phyloP scores from a whole-genome alignment of 1,284 basidiomycete species.

The Microbotryum intermedium region DNA sequence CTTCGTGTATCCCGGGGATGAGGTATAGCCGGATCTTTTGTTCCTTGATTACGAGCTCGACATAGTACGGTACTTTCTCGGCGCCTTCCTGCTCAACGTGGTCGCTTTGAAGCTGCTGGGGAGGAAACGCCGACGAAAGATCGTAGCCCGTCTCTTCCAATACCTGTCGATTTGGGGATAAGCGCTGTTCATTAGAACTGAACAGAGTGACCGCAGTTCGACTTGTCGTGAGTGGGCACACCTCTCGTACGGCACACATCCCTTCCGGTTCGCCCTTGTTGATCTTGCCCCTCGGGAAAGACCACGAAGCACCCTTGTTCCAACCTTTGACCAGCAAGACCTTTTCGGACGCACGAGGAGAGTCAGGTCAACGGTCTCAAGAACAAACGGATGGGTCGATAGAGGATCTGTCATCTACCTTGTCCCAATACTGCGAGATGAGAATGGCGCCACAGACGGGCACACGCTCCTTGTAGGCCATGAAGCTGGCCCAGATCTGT shows the following conservation, averaged over 20 bases:
- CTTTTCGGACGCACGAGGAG: constrained; percentile 41
- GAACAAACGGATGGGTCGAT: constrained; percentile 11
- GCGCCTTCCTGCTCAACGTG: constrained; percentile 27
- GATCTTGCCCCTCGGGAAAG: constrained; percentile 98
- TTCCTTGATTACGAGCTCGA: constrained; percentile 81
- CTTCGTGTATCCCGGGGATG: constrained; percentile 80
- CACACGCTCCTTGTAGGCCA: constrained; percentile 93
- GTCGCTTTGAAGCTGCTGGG: constrained; percentile 18
- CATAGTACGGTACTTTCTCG: constrained; percentile 47
- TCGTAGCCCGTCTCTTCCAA: constrained; percentile 92
- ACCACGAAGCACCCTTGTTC: constrained; percentile 94
- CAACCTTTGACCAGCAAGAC: constrained; percentile 93
- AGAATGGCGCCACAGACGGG: constrained; percentile 99
- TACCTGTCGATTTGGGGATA: constrained; percentile 49
- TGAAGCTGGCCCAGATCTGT: constrained; percentile 48
- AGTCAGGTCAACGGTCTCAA: neutral
- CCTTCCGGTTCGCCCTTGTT: constrained; percentile 81
- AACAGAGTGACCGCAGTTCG: neutral
- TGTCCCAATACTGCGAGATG: constrained; percentile 82
- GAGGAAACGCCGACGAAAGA: constrained; percentile 55
- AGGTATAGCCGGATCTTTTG: constrained; percentile 86
- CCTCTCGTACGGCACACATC: constrained; percentile 83
- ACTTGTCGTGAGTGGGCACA: constrained; percentile 39
- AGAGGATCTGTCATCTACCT: constrained; percentile 49
- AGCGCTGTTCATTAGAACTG: neutral